Percentiles rank a stretch among this genome's conserved stretches.
These are phyloP conservation scores for Sextonia rubra DNA, from an alignment of 164 flowering plant species.

Conservation along the genomic window DNA sequence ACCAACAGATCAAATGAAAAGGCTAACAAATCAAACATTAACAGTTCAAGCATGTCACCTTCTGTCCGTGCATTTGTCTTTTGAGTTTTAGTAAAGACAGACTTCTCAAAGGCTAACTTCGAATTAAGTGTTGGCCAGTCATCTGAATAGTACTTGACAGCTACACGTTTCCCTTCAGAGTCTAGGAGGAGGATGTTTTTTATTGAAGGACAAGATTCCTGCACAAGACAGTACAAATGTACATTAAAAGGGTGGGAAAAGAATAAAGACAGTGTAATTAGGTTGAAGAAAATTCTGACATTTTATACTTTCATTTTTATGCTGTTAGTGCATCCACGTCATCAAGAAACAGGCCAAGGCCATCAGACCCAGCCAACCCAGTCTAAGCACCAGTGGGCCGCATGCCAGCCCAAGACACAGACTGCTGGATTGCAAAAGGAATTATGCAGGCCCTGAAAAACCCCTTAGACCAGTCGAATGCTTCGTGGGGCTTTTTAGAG, in stretches of 20 bases:
- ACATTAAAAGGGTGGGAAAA: neutral
- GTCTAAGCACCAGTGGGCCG: no score
- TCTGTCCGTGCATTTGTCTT: constrained; percentile 52
- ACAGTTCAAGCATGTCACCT: constrained; percentile 22
- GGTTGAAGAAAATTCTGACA: no score
- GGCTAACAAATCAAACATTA: neutral
- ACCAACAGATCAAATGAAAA: neutral
- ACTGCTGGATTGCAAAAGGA: no score
- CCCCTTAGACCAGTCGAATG: neutral
- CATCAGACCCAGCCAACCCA: no score
- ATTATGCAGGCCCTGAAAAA: neutral
- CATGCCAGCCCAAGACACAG: no score
- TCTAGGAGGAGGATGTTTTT: constrained; percentile 63
- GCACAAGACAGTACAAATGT: constrained; percentile 5
- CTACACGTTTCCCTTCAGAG: constrained; percentile 64
- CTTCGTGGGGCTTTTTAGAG: no score
- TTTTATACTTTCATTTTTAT: no score
- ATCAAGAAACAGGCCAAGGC: no score
- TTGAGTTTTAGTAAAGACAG: constrained; percentile 46
- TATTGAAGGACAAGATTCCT: constrained; percentile 48
- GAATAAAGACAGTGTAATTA: no score
- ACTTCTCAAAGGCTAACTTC: constrained; percentile 48
- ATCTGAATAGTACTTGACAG: constrained; percentile 53
- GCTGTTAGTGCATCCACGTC: no score
- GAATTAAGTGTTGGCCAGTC: constrained; percentile 55